Evolutionary conservation across 2,329 filamentous ascomycete genomes (phyloP).

Genomic region (Claviceps citrina): DNA sequence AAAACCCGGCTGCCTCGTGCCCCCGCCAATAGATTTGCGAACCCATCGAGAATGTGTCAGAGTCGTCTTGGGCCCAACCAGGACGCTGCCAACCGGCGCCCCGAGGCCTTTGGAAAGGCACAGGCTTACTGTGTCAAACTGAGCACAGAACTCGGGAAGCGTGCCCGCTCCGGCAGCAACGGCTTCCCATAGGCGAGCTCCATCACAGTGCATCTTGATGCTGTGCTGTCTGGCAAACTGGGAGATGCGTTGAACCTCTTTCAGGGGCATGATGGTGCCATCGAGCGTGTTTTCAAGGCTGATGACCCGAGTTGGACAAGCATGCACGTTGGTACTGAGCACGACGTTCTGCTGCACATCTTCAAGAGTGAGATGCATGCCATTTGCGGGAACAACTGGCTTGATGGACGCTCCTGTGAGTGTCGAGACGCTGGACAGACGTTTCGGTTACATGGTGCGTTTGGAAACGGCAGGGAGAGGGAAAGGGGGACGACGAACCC

Average conservation of each 20-base stretch:
- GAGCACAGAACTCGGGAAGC: slow-evolving; percentile 48
- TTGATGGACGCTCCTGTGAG: slow-evolving; percentile 58
- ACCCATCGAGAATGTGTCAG: slow-evolving; percentile 27
- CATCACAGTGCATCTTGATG: slow-evolving; percentile 63
- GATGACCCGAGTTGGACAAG: slow-evolving; percentile 67
- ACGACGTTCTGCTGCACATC: slow-evolving; percentile 55
- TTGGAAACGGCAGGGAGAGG: neutral
- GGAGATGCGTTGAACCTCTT: slow-evolving; percentile 53
- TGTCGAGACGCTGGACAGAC: slow-evolving; percentile 44
- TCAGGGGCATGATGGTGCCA: slow-evolving; percentile 63
- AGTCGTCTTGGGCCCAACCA: slow-evolving; percentile 36
- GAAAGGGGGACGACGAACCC: slow-evolving; percentile 26
- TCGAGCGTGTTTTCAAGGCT: slow-evolving; percentile 74
- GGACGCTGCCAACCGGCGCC: slow-evolving; percentile 62
- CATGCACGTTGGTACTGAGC: slow-evolving; percentile 56
- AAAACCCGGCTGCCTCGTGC: slow-evolving; percentile 56
- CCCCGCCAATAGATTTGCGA: slow-evolving; percentile 62
- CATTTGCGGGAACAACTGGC: slow-evolving; percentile 53
- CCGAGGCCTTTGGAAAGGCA: slow-evolving; percentile 76
- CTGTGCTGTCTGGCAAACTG: slow-evolving; percentile 48
- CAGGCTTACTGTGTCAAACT: slow-evolving; percentile 60
- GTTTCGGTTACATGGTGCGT: neutral
- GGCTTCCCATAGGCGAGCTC: slow-evolving; percentile 70
- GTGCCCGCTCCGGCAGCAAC: slow-evolving; percentile 53
- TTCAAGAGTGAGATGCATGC: slow-evolving; percentile 57